Conservation (phyloP, 2,329 filamentous ascomycete genomes). For the Aulographum hederae region DNA sequence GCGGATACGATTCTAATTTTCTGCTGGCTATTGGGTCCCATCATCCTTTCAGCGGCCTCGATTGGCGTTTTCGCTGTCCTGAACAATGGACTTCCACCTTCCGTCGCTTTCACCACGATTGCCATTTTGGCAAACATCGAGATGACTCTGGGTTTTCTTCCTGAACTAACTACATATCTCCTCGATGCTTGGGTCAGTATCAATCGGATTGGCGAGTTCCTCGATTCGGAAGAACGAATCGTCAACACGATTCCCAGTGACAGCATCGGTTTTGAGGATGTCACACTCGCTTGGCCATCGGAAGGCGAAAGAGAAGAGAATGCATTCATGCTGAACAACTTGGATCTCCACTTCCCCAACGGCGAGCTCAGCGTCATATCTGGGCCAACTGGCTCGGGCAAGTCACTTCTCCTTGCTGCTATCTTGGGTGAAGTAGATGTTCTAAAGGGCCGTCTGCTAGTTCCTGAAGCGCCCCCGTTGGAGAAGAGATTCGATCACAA, state of each 20-base stretch:
- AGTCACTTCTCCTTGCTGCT: conserved; percentile 55
- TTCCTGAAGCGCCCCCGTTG: conserved; percentile 27
- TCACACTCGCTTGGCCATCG: conserved; percentile 56
- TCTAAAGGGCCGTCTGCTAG: conserved; percentile 40
- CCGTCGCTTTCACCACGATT: conserved; percentile 63
- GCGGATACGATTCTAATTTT: conserved; percentile 33
- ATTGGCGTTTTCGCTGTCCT: conserved; percentile 49
- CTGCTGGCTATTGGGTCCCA: conserved; percentile 47
- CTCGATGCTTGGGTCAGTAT: conserved; percentile 60
- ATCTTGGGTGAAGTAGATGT: conserved; percentile 62
- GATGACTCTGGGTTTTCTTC: conserved; percentile 44
- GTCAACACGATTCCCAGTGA: conserved; percentile 35
- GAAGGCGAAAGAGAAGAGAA: conserved; percentile 39
- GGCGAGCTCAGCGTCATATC: conserved; percentile 57
- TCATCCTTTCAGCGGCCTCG: conserved; percentile 54
- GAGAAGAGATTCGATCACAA: conserved; percentile 41
- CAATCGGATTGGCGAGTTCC: conserved; percentile 52
- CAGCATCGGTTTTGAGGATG: conserved; percentile 46
- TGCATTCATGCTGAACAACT: conserved; percentile 44
- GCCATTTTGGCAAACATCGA: conserved; percentile 60
- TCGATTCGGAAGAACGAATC: conserved; percentile 46
- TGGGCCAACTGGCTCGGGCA: conserved; percentile 61
- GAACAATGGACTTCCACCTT: conserved; percentile 45
- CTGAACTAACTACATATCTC: conserved; percentile 51
- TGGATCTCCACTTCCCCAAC: conserved; percentile 48